A percentile compares a stretch with the other conserved stretches of the same genome.
Evolutionary conservation across 1,139 yeast genomes (phyloP).

Genomic region (Candida labiduridarum): DNA sequence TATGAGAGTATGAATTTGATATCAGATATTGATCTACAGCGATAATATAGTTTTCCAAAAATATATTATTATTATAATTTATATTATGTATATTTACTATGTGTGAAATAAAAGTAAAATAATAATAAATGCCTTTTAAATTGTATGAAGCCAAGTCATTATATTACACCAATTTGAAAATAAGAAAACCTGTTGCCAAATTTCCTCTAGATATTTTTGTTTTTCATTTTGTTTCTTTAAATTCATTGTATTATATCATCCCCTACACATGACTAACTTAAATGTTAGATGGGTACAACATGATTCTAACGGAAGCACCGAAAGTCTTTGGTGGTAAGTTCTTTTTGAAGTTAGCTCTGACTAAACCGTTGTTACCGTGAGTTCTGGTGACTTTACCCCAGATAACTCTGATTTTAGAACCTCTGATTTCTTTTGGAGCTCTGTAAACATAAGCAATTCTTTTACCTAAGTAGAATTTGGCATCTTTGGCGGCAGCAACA

Average conservation of each 20-base stretch:
- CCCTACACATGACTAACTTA: slow-evolving; percentile 40
- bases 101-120: slow-evolving; percentile 7
- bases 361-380: slow-evolving; percentile 98
- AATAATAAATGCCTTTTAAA: slow-evolving; percentile 11
- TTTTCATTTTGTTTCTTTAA: slow-evolving; percentile 1
- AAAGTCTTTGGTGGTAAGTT: slow-evolving; percentile 99
- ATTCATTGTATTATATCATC: slow-evolving; percentile 4
- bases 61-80: slow-evolving; percentile 4
- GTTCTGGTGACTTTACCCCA: slow-evolving; percentile 99
- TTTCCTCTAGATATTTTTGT: neutral
- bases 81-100: slow-evolving; percentile 7
- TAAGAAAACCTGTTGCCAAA: neutral
- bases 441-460: slow-evolving; percentile 99
- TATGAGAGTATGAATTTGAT: neutral
- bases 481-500: slow-evolving; percentile 87
- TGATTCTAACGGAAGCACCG: slow-evolving; percentile 99
- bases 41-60: neutral
- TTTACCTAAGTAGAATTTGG: slow-evolving; percentile 99
- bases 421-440: slow-evolving; percentile 97
- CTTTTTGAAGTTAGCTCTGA: slow-evolving; percentile 98
- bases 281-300: slow-evolving; percentile 99
- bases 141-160: slow-evolving; percentile 13
- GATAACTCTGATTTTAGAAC: slow-evolving; percentile 98
- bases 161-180: slow-evolving; percentile 11
- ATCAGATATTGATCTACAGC: no score